phyloP scores from a whole-genome alignment of 352 stramenopile genomes.

The Phytophthora crassamura region DNA sequence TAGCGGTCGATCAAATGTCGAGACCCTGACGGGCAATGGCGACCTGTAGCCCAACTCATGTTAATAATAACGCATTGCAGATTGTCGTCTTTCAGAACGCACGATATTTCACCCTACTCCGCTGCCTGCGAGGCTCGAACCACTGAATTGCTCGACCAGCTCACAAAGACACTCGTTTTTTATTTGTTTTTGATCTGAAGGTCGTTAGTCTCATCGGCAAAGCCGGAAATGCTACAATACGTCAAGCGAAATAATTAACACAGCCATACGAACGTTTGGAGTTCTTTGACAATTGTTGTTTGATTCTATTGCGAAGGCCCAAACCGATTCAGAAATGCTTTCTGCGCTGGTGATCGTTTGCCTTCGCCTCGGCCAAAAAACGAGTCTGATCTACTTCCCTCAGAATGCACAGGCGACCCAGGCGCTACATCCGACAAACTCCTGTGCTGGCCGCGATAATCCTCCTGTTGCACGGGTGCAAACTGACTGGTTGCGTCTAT shows the following conservation, averaged over 20 bases:
- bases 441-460: constrained; percentile 1
- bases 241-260: too few relatives aligned
- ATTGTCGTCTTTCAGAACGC: too few relatives aligned
- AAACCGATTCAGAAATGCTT: constrained; percentile 65
- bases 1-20: too few relatives aligned
- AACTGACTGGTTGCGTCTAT: constrained; percentile 6
- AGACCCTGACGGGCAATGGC: background rate
- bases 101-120: too few relatives aligned
- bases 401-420: background rate
- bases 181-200: too few relatives aligned
- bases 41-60: background rate
- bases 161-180: too few relatives aligned
- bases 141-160: too few relatives aligned
- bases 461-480: background rate
- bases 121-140: too few relatives aligned
- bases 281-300: too few relatives aligned
- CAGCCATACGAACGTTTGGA: too few relatives aligned
- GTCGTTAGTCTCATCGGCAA: too few relatives aligned
- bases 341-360: constrained; percentile 64
- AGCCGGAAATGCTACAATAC: background rate
- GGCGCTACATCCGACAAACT: background rate
- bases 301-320: constrained; percentile 11
- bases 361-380: constrained; percentile 15
- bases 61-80: background rate
- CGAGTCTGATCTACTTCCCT: constrained; percentile 11